These are phyloP conservation scores for Podaxis mareebaensis DNA, from an alignment of 768 basidiomycete genomes.

Conservation along the genomic window DNA sequence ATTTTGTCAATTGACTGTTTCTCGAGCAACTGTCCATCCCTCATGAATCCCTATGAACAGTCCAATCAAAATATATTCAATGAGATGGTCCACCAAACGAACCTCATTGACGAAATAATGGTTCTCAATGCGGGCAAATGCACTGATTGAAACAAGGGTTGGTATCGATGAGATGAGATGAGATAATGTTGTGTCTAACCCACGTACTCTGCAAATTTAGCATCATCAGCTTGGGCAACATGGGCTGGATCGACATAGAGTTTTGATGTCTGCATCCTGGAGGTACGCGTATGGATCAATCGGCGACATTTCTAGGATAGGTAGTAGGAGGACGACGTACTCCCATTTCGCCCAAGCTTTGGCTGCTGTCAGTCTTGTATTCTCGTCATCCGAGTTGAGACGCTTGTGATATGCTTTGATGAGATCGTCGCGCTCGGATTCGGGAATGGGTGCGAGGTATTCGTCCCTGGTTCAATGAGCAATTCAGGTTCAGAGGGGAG, in stretches of 20 bases:
- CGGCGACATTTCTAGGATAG: neutral
- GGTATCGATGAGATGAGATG: slow-evolving; percentile 5
- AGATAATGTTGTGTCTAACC: neutral
- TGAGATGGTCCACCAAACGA: neutral
- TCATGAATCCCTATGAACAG: slow-evolving; percentile 71
- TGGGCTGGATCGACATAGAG: slow-evolving; percentile 68
- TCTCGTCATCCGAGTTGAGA: slow-evolving; percentile 71
- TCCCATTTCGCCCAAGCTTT: slow-evolving; percentile 92
- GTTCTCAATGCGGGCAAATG: slow-evolving; percentile 88
- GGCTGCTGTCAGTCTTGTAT: slow-evolving; percentile 65
- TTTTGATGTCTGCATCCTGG: slow-evolving; percentile 81
- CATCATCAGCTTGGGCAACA: slow-evolving; percentile 67
- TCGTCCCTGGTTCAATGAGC: slow-evolving; percentile 61
- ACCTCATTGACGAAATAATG: slow-evolving; percentile 88
- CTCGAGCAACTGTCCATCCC: slow-evolving; percentile 85
- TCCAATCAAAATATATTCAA: neutral
- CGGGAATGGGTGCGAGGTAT: slow-evolving; percentile 79
- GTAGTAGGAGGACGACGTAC: slow-evolving; percentile 44
- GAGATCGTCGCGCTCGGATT: slow-evolving; percentile 76
- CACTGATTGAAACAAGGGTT: slow-evolving; percentile 40
- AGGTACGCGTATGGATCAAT: neutral
- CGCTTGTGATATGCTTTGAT: slow-evolving; percentile 82
- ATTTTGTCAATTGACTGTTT: slow-evolving; percentile 87
- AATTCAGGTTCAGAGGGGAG: neutral
- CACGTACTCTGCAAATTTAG: slow-evolving; percentile 73